Evolutionary conservation across 805 yeast species (phyloP).

Genomic region (Jamesozyma gamospora): DNA sequence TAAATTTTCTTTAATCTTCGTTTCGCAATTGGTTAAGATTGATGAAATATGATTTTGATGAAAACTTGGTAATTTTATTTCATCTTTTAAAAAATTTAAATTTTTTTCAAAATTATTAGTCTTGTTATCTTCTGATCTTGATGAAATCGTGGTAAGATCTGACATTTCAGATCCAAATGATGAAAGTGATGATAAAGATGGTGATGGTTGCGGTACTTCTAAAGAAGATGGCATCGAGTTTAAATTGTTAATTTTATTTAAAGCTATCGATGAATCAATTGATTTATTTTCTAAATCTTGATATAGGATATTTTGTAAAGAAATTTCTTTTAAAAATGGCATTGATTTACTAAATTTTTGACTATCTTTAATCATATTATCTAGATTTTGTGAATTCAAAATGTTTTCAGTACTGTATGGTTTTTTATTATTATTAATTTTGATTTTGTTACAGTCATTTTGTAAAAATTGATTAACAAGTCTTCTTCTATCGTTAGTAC

Average conservation of each 20-base stretch:
- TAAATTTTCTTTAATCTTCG: constrained; percentile 12
- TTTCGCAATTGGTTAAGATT: constrained; percentile 18
- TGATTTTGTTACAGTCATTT: no score
- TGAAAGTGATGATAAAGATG: not conserved
- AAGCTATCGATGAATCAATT: not conserved
- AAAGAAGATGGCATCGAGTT: not conserved
- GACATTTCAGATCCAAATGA: not conserved
- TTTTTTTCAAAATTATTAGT: no score
- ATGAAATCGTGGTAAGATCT: not conserved
- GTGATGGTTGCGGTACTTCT: not conserved
- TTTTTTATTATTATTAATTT: no score
- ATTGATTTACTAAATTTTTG: not conserved
- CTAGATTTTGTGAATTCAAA: no score
- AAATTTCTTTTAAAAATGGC: not conserved
- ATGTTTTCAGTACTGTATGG: no score
- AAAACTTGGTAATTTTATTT: not conserved
- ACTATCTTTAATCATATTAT: not conserved
- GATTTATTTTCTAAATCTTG: constrained; percentile 1
- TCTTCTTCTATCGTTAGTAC: not conserved
- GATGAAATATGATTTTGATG: not conserved
- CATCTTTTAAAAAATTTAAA: no score
- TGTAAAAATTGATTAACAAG: constrained; percentile 7
- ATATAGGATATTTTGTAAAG: constrained; percentile 2
- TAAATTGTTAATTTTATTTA: no score
- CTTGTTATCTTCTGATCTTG: not conserved